These are phyloP conservation scores for Byssochlamys sp. DNA, from an alignment of 2,329 filamentous ascomycete species.

Conservation along the genomic window DNA sequence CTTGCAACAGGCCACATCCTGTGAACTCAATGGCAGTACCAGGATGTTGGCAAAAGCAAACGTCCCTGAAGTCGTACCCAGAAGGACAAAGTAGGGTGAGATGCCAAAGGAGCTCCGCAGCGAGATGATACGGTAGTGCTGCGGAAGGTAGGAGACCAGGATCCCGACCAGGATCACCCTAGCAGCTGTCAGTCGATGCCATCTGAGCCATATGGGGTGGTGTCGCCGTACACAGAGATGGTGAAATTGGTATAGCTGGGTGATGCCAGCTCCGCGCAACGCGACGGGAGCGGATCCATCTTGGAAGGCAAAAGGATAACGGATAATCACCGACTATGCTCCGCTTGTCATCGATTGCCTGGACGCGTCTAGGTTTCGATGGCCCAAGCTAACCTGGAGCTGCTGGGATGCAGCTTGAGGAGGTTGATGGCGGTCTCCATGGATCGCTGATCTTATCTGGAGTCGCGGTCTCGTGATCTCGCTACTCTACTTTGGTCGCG, in stretches of 20 bases:
- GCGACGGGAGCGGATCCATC: conserved; percentile 20
- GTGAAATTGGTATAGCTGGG: conserved; percentile 45
- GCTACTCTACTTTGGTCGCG: not conserved
- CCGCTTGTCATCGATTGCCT: not conserved
- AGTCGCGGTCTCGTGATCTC: not conserved
- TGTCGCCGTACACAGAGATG: conserved; percentile 42
- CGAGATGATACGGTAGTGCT: conserved; percentile 82
- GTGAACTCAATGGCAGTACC: conserved; percentile 69
- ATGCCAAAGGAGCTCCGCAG: conserved; percentile 84
- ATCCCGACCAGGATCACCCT: conserved; percentile 76
- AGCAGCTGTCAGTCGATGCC: conserved; percentile 9
- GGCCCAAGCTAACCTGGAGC: not conserved
- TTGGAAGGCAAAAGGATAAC: not conserved
- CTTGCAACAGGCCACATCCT: conserved; percentile 77
- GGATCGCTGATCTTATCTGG: not conserved
- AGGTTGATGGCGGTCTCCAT: not conserved
- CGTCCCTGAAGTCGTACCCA: conserved; percentile 84
- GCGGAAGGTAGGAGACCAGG: conserved; percentile 83
- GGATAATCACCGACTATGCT: not conserved
- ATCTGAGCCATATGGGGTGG: not conserved
- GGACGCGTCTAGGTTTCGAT: not conserved
- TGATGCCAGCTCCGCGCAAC: conserved; percentile 44
- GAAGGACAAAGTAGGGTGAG: conserved; percentile 85
- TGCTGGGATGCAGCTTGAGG: not conserved
- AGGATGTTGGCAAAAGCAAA: conserved; percentile 88